Evolutionary conservation across 106 monocot genomes (phyloP).

Genomic region (Apostasia ramifera): DNA sequence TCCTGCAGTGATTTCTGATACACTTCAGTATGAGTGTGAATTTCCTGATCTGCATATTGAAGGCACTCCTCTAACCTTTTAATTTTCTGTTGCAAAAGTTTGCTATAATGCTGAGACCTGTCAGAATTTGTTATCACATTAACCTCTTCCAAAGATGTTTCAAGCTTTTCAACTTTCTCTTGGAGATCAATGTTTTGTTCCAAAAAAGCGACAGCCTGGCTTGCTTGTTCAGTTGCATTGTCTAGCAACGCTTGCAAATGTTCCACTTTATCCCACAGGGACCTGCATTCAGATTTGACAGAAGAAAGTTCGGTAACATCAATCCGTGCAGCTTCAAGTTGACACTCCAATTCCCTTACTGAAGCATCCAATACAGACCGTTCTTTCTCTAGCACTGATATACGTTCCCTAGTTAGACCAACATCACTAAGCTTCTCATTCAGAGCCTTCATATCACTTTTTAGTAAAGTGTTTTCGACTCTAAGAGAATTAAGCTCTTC

Average conservation of each 20-base stretch:
- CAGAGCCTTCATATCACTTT: slow-evolving; percentile 42
- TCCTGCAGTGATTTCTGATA: slow-evolving; percentile 71
- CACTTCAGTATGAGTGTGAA: slow-evolving; percentile 44
- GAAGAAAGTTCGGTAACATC: slow-evolving; percentile 34
- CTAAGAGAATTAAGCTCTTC: slow-evolving; percentile 41
- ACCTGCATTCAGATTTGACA: slow-evolving; percentile 40
- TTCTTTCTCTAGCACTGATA: slow-evolving; percentile 49
- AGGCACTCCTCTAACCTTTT: slow-evolving; percentile 65
- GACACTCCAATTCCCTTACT: slow-evolving; percentile 34
- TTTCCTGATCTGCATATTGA: slow-evolving; percentile 55
- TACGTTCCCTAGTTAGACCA: slow-evolving; percentile 32
- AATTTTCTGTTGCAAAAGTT: slow-evolving; percentile 50
- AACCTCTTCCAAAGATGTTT: slow-evolving; percentile 40
- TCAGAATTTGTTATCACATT: slow-evolving; percentile 30
- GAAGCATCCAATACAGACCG: slow-evolving; percentile 33
- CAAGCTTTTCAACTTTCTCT: slow-evolving; percentile 46
- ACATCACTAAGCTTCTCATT: slow-evolving; percentile 41
- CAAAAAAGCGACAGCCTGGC: slow-evolving; percentile 27
- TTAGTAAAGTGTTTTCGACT: slow-evolving; percentile 44
- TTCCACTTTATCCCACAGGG: slow-evolving; percentile 45
- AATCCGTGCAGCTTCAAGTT: slow-evolving; percentile 26
- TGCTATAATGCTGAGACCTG: slow-evolving; percentile 34
- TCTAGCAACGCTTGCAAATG: slow-evolving; percentile 47
- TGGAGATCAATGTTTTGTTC: slow-evolving; percentile 53
- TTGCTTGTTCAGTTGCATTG: slow-evolving; percentile 28